Percentiles rank a stretch among this genome's conserved stretches.
Conservation (phyloP, 2,329 filamentous ascomycete species). For the Coniochaeta prunicola region DNA sequence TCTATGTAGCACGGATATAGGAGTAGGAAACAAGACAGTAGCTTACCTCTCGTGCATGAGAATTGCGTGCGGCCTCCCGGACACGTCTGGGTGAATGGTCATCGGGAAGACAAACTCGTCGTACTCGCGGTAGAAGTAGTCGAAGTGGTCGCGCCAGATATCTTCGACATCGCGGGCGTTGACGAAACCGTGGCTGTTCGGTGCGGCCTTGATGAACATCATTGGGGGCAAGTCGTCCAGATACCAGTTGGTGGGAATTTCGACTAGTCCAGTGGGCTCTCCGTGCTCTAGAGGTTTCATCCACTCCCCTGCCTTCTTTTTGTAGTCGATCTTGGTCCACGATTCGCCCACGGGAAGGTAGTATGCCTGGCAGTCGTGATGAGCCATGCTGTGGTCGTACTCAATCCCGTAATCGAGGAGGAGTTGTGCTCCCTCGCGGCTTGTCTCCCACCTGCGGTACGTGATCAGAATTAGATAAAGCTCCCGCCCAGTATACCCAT, state of each 20-base stretch:
- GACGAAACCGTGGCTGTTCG: slow-evolving; percentile 58
- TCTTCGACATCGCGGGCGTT: slow-evolving; percentile 51
- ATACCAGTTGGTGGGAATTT: slow-evolving; percentile 59
- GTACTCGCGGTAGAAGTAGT: slow-evolving; percentile 70
- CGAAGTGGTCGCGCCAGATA: slow-evolving; percentile 59
- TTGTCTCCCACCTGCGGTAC: slow-evolving; percentile 53
- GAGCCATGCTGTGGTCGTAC: slow-evolving; percentile 60
- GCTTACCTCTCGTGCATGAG: slow-evolving; percentile 61
- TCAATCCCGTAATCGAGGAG: slow-evolving; percentile 59
- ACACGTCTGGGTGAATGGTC: slow-evolving; percentile 68
- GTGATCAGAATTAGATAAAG: not conserved
- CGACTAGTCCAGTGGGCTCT: slow-evolving; percentile 51
- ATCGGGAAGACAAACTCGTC: slow-evolving; percentile 73
- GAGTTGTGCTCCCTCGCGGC: slow-evolving; percentile 56
- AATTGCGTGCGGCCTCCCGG: slow-evolving; percentile 61
- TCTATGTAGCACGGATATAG: not conserved
- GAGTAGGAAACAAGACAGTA: not conserved
- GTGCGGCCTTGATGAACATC: slow-evolving; percentile 64
- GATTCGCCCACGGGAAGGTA: slow-evolving; percentile 49
- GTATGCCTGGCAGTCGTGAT: slow-evolving; percentile 57
- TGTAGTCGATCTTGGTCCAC: slow-evolving; percentile 62
- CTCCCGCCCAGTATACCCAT: not conserved
- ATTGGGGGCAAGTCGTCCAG: slow-evolving; percentile 59
- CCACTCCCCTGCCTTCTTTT: slow-evolving; percentile 51
- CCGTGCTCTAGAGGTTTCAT: slow-evolving; percentile 57